A percentile compares a stretch with the other conserved stretches of the same genome.
Evolutionary conservation across 176 grass and related monocot species (phyloP).

Genomic region (Eremochloa ophiuroides): DNA sequence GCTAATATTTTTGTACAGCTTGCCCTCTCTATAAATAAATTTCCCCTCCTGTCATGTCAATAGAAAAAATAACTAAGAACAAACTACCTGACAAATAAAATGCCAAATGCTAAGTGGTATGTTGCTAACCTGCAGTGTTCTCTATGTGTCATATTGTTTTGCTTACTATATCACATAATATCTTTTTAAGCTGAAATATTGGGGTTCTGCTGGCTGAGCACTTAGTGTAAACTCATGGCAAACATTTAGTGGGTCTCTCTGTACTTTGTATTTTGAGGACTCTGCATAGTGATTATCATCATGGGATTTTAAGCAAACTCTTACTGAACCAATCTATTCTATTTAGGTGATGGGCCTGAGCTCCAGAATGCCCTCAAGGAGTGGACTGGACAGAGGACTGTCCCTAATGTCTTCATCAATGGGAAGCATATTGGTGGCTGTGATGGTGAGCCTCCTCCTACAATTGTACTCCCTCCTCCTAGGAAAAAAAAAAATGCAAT

Average conservation of each 20-base stretch:
- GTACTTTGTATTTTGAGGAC: neutral
- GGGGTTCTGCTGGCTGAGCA: neutral
- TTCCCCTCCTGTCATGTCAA: neutral
- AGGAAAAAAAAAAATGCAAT: too few relatives aligned
- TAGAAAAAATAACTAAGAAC: neutral
- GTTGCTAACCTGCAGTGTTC: neutral
- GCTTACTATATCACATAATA: neutral
- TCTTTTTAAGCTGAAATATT: neutral
- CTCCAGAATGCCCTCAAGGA: constrained; percentile 62
- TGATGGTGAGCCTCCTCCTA: constrained; percentile 38
- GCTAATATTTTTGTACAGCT: neutral
- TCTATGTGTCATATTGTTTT: neutral
- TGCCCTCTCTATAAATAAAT: neutral
- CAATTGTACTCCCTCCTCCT: too few relatives aligned
- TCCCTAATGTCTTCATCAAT: constrained; percentile 86
- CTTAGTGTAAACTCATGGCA: neutral
- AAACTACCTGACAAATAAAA: neutral
- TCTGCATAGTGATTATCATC: neutral
- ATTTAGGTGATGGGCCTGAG: constrained; percentile 73
- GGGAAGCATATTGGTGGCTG: constrained; percentile 77
- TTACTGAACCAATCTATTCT: neutral
- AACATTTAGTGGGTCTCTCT: neutral
- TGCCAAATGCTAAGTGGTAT: neutral
- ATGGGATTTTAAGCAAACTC: neutral
- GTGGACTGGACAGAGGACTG: constrained; percentile 78